These are phyloP conservation scores for Acacia pycnantha DNA, from an alignment of 331 rosid genomes.

Conservation along the genomic window DNA sequence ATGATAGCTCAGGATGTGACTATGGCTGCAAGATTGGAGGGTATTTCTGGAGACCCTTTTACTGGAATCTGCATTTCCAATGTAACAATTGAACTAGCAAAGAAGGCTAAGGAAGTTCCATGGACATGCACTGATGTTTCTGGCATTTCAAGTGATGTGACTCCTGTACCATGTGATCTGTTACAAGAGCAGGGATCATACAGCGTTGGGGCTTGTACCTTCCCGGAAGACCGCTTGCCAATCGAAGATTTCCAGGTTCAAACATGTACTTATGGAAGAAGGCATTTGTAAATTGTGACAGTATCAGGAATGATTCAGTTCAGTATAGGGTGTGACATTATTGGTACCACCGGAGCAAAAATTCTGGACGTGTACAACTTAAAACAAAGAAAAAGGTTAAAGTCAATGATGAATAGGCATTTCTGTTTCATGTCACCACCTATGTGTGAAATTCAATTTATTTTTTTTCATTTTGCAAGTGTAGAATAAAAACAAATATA, in stretches of 20 bases:
- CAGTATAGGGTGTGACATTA: background rate
- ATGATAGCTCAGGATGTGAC: conserved; percentile 55
- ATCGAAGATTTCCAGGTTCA: conserved; percentile 41
- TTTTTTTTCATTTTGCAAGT: background rate
- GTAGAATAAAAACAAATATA: background rate
- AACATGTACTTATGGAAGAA: conserved; percentile 32
- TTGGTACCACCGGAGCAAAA: conserved; percentile 7
- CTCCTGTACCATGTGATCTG: conserved; percentile 46
- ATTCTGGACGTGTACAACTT: conserved; percentile 15
- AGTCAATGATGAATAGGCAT: conserved; percentile 10
- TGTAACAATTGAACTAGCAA: conserved; percentile 46
- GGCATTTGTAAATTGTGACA: conserved; percentile 16
- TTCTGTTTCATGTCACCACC: background rate
- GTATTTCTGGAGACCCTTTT: conserved; percentile 53
- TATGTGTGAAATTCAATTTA: conserved; percentile 3
- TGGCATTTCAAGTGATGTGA: conserved; percentile 49
- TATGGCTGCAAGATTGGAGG: conserved; percentile 58
- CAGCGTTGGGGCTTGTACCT: conserved; percentile 31
- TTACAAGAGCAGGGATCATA: conserved; percentile 41
- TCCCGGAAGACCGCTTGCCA: conserved; percentile 47
- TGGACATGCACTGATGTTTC: conserved; percentile 57
- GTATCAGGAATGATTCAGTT: background rate
- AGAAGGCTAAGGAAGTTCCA: conserved; percentile 42
- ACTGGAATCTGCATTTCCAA: conserved; percentile 59
- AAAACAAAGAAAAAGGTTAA: background rate